Evolutionary conservation across 2,329 filamentous ascomycete genomes (phyloP).

Genomic region (Fusarium secorum): DNA sequence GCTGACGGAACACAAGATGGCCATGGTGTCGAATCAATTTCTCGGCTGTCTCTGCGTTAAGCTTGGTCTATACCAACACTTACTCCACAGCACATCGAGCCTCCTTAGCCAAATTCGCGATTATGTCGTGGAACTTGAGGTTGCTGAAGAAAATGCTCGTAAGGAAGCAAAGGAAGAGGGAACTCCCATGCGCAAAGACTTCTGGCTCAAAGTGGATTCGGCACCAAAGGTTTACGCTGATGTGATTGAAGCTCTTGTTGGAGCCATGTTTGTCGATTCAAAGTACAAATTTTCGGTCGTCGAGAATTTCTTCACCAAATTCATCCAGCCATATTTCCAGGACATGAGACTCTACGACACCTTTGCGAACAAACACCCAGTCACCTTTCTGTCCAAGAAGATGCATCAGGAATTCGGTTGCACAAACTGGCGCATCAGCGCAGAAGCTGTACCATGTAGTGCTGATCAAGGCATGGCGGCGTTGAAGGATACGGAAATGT

Average conservation of each 20-base stretch:
- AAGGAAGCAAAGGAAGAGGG: constrained; percentile 45
- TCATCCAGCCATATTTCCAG: constrained; percentile 80
- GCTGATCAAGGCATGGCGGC: constrained; percentile 53
- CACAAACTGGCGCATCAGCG: constrained; percentile 62
- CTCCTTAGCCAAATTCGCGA: constrained; percentile 56
- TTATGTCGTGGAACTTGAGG: constrained; percentile 66
- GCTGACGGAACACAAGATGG: constrained; percentile 98
- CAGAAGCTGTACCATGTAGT: constrained; percentile 51
- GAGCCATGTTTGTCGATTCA: constrained; percentile 91
- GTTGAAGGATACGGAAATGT: constrained; percentile 59
- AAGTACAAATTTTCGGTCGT: constrained; percentile 79
- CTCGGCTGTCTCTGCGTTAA: constrained; percentile 81
- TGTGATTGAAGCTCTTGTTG: constrained; percentile 87
- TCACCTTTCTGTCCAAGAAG: constrained; percentile 73
- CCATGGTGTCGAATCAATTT: constrained; percentile 98
- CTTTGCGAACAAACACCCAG: constrained; percentile 86
- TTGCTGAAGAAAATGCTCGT: constrained; percentile 52
- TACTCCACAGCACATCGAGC: constrained; percentile 62
- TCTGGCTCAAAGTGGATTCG: constrained; percentile 70
- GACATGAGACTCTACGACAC: constrained; percentile 89
- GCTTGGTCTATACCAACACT: constrained; percentile 78
- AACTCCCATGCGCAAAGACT: constrained; percentile 59
- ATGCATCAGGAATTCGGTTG: constrained; percentile 74
- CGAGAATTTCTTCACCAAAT: constrained; percentile 76
- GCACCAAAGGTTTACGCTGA: constrained; percentile 83